Conservation (phyloP, 2,329 filamentous ascomycete genomes). For the Biscogniauxia sp. region DNA sequence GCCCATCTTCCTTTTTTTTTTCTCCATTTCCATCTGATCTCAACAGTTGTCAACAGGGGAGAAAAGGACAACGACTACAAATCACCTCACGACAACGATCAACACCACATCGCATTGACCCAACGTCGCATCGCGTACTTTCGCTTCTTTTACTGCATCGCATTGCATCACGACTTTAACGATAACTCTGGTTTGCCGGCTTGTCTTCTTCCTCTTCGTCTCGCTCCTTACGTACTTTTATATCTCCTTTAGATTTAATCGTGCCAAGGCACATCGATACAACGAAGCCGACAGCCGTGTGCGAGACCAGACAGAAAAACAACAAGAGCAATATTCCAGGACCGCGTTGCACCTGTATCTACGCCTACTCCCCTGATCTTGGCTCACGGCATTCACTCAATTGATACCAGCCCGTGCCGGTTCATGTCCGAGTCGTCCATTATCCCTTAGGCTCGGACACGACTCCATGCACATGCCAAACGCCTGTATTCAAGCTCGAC, state of each 20-base stretch:
- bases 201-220: not conserved
- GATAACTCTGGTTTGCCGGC: not conserved
- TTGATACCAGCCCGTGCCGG: constrained; percentile 6
- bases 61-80: not conserved
- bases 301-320: not conserved
- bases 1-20: not conserved
- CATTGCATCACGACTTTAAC: not conserved
- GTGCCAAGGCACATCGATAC: not conserved
- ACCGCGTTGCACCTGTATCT: not conserved
- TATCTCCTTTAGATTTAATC: not conserved
- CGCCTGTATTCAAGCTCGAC: constrained; percentile 12
- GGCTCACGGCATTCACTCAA: constrained; percentile 7
- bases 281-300: not conserved
- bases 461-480: constrained; percentile 25
- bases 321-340: no score
- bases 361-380: not conserved
- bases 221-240: not conserved
- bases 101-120: not conserved
- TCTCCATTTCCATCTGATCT: not conserved
- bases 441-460: constrained; percentile 3
- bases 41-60: not conserved
- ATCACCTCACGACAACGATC: not conserved
- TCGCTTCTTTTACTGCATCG: not conserved
- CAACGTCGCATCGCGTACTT: not conserved
- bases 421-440: constrained; percentile 2